Conservation (phyloP, 176 grass and related monocot genomes). For the Urochloa ruziziensis region DNA sequence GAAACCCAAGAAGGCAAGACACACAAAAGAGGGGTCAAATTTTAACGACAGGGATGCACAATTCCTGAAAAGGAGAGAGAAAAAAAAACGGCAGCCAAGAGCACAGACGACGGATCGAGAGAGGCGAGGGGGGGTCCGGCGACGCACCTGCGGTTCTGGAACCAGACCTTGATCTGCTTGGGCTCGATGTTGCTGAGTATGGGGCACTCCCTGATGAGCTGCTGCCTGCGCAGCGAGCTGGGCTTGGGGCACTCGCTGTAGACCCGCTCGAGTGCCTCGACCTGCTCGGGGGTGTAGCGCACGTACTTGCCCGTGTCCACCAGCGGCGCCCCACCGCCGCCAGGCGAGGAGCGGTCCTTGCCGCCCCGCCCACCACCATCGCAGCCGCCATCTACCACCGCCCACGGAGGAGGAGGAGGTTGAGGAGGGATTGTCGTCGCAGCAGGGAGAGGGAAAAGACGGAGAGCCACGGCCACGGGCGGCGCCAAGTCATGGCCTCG, state of each 20-base stretch:
- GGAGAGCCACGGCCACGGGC: conserved; percentile 45
- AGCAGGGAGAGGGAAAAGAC: background rate
- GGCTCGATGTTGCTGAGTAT: conserved; percentile 87
- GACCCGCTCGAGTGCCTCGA: conserved; percentile 90
- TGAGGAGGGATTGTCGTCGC: background rate
- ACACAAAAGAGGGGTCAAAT: background rate
- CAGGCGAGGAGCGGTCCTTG: conserved; percentile 45
- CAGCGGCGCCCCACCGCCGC: conserved; percentile 52
- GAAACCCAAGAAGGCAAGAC: background rate
- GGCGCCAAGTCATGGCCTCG: conserved; percentile 49
- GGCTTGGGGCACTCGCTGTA: conserved; percentile 98
- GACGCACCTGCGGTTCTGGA: conserved; percentile 90
- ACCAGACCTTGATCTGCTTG: conserved; percentile 99
- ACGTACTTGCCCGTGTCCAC: conserved; percentile 92
- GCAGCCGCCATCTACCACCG: conserved; percentile 51
- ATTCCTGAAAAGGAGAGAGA: background rate
- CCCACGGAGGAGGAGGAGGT: conserved; percentile 5
- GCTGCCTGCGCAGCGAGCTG: conserved; percentile 82
- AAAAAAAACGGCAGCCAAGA: background rate
- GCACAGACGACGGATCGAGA: background rate
- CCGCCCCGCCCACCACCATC: conserved; percentile 37
- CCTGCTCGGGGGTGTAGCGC: conserved; percentile 96
- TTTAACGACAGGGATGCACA: background rate
- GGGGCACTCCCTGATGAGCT: conserved; percentile 83
- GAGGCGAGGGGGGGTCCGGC: background rate